Percentiles rank a stretch among this genome's conserved stretches.
Conservation (phyloP, 345 rosid genomes). For the Boechera divaricarpa region DNA sequence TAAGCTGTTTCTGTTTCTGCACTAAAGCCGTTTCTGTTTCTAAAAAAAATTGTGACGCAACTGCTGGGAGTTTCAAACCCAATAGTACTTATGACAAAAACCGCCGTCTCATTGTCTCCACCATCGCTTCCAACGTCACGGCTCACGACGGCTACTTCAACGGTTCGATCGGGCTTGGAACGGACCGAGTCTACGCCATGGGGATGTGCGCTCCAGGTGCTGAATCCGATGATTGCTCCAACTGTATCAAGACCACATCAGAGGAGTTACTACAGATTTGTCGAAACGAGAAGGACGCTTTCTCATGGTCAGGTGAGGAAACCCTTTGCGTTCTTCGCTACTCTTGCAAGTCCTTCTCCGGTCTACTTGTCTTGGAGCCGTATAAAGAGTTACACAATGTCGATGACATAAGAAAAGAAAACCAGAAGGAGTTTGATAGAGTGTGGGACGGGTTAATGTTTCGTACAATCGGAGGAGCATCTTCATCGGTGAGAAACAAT, state of each 20-base stretch:
- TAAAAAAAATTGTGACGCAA: constrained; percentile 16
- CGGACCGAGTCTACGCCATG: not conserved
- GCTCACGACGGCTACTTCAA: not conserved
- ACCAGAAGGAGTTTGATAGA: constrained; percentile 23
- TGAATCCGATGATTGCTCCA: constrained; percentile 13
- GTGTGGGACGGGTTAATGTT: constrained; percentile 27
- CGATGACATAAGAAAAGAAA: not conserved
- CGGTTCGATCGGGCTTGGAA: not conserved
- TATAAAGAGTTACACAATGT: not conserved
- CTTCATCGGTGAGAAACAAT: constrained; percentile 13
- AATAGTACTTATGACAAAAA: constrained; percentile 42
- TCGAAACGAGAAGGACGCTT: constrained; percentile 42
- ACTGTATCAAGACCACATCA: constrained; percentile 35
- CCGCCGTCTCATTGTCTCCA: constrained; percentile 35
- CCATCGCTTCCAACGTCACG: constrained; percentile 31
- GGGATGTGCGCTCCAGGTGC: constrained; percentile 13
- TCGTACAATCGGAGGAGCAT: not conserved
- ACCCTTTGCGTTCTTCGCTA: constrained; percentile 52
- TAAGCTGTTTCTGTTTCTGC: not conserved
- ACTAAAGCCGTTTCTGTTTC: not conserved
- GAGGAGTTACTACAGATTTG: constrained; percentile 30
- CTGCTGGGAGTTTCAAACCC: constrained; percentile 22
- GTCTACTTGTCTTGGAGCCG: not conserved
- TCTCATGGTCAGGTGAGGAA: constrained; percentile 39
- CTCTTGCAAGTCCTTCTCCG: constrained; percentile 41